A percentile compares a stretch with the other conserved stretches of the same genome.
phyloP scores from a whole-genome alignment of 1,139 yeast species.

The Pichiaceae sp. region DNA sequence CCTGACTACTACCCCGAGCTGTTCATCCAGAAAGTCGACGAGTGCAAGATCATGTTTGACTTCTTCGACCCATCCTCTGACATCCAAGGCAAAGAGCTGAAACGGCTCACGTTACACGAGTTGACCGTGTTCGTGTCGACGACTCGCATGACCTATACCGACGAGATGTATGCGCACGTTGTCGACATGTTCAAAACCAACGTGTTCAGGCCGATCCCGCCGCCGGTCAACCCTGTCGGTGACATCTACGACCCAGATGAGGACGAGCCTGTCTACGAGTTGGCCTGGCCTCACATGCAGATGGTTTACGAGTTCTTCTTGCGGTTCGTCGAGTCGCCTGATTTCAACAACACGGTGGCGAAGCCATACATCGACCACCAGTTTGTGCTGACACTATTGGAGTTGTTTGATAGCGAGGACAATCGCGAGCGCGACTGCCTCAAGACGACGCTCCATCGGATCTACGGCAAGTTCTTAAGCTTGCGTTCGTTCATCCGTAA shows the following conservation, averaged over 20 bases:
- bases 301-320: slow-evolving; percentile 90
- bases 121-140: slow-evolving; percentile 75
- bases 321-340: slow-evolving; percentile 89
- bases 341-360: slow-evolving; percentile 88
- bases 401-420: slow-evolving; percentile 92
- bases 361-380: slow-evolving; percentile 90
- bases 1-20: slow-evolving; percentile 78
- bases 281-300: slow-evolving; percentile 99
- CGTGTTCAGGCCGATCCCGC: slow-evolving; percentile 92
- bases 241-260: slow-evolving; percentile 97
- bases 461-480: slow-evolving; percentile 89
- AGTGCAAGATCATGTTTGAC: slow-evolving; percentile 90
- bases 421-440: slow-evolving; percentile 93
- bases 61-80: slow-evolving; percentile 90
- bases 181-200: slow-evolving; percentile 85
- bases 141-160: slow-evolving; percentile 77
- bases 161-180: slow-evolving; percentile 83
- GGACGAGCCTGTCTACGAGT: slow-evolving; percentile 93
- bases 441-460: slow-evolving; percentile 90
- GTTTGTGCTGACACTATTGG: slow-evolving; percentile 72
- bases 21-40: slow-evolving; percentile 83
- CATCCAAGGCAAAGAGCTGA: slow-evolving; percentile 86
- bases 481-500: slow-evolving; percentile 87
- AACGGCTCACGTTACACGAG: slow-evolving; percentile 79
- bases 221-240: slow-evolving; percentile 95